Base-by-base conservation (phyloP, 2,329 filamentous ascomycete genomes). In the Penicillium sp. region DNA sequence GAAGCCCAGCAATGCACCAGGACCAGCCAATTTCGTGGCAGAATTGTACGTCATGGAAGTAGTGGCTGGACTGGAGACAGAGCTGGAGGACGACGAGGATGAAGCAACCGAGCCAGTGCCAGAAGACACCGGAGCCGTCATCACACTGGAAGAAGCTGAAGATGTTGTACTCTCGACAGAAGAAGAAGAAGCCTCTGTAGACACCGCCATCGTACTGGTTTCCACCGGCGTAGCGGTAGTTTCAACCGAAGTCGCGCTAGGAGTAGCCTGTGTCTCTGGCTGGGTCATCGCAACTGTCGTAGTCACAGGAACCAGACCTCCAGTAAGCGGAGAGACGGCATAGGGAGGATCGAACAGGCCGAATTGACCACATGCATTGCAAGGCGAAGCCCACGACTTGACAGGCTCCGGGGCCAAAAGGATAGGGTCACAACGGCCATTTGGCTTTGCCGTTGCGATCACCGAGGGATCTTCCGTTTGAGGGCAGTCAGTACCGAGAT, bases 371-470 rank as follows among this genome's bases (percentile, higher is more conserved):
- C 61, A 63, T 31, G 61, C 61, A 54, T 59, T 59, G 43, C 61
- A 63, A 44, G 61, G 61, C 16, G 54, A 63, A 22, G 61, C 61
- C 61, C 61, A 63, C 18, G 61, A 59, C 40, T 63, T 63, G 40
- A 63, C 61, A 2, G 50, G 47, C 41, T 63, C 54, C 7, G 61
- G 61, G 27, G 61, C 59, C 18, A 56, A 50, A 16, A 63, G 61
- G 16, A 63, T 59, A 36, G 61, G 61, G 40, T 63, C 61, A 51
- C 59, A 63, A 1, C 53, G 50, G 46, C 59, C 54, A 19, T 61
- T 54, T 14, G 61, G 61, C 4, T 47, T 36, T 2, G 59, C 56
- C 2, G 47, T 50, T 43, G 55, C 54, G 41, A 61, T 59, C 2
- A 55, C 61, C 13, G 59, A 61, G 13, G 59, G 35, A 41, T 52